Evolutionary conservation across 2,329 filamentous ascomycete genomes (phyloP), one percentile per base, ranked within the genome.

Genomic region (Calycina herbarum): DNA sequence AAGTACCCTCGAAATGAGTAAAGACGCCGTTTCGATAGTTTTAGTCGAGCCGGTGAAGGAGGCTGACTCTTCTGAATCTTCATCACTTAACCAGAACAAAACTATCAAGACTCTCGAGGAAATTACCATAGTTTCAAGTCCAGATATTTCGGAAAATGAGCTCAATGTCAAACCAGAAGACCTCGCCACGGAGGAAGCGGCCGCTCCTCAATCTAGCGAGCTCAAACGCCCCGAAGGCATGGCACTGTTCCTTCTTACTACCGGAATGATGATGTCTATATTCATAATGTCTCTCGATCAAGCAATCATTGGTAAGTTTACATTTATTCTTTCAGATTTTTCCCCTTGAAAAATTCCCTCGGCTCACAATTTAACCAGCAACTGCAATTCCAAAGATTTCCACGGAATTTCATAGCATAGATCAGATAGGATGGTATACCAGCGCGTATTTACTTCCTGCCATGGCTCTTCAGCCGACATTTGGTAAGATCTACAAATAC

Each of bases 321-420:
- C 24, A 8, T 33, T 57, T 35, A 13, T 27, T 0, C 20, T 33
- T 10, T 33, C 29, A 20, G 1, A n/a, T 48, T 4, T 20, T 57
- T 17, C 5, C 7, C 17, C 6, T 1, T 4, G 29, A 2, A 31
- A 48, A n/a, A 48, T 6, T 7, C 17, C 42, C n/a, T 8, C n/a
- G 7, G 17, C 42, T 48, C 42, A 48, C 17, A 48, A 27, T 15
- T 13, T 7, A 17, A 24, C 51, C 24, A 57, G 51, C 62, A 57
- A 77, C 74, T 29, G 78, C 78, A 8, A 77, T 78, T 40, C 78
- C 78, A 6, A 74, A 74, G 40, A 79, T 79, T 40, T 78, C 76
- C 1, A 64, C 67, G 17, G 72, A 74, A 24, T 78, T 79, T 64
- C 73, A 77, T 17, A 74, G 73, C 33, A 71, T 77, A 15, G 66